Evolutionary conservation across 148 eudicot genomes (phyloP), one percentile per base, ranked within the genome.

Genomic region (Drosera capensis): DNA sequence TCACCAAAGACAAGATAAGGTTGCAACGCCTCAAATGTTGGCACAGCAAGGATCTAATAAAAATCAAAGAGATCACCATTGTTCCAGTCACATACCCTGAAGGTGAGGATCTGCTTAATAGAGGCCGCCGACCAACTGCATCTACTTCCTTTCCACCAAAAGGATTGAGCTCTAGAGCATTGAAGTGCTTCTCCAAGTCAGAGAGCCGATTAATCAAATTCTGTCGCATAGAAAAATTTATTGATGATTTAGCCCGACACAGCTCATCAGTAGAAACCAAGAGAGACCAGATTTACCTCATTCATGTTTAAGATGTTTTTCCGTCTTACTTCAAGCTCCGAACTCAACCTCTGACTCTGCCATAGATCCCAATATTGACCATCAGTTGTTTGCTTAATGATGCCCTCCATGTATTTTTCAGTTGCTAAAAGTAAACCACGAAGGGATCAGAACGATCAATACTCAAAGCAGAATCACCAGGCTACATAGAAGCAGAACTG

Each of bases 111-210:
- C 63, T 65, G 55, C 49, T 58, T 41, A 58, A 66, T 23, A 44
- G 45, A 51, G 64, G 43, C 66, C 59, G 75, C 35, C 60, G 68
- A 62, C 48, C 59, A 46, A 49, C 23, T 48, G 58, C 68, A 17
- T 18, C 56, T 40, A 71, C 72, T 35, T 30, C 57, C 59, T 56
- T 71, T 64, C 64, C 85, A 52, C 95, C 84, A 72, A 68, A 90
- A 38, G 55, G 74, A 48, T 64, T 74, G 26, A 85, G 64, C 67
- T 90, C 99, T 37, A 90, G 68, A 45, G 73, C 49, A 54, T 90
- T 85, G 67, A 90, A 80, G 71, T 90, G 94, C 57, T 77, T 85
- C 67, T 81, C 95, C 56, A 85, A 57, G 48, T 76, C 78, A 64
- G 78, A 73, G 55, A 85, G 60, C 57, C 75, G 78, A 55, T 70